Percentiles rank a stretch among this genome's conserved stretches.
Evolutionary conservation across 192 early-diverging fungal genomes (phyloP).

Genomic region (Funneliformis mosseae): DNA sequence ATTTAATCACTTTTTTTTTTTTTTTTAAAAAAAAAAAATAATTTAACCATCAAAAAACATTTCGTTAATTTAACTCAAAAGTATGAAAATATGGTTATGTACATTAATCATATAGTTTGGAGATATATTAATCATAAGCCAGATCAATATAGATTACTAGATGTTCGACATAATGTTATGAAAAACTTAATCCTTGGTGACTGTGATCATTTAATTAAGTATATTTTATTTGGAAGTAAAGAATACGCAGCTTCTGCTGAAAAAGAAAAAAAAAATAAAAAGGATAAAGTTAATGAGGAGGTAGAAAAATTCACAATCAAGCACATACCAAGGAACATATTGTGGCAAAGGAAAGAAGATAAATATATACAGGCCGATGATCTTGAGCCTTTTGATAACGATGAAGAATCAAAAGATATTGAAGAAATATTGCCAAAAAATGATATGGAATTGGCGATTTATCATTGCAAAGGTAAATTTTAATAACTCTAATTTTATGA

Average conservation of each 20-base stretch:
- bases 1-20: neutral
- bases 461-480: constrained; percentile 3
- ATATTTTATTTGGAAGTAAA: neutral
- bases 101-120: neutral
- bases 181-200: neutral
- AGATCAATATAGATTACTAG: neutral
- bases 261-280: neutral
- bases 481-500: neutral
- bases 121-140: neutral
- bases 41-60: neutral
- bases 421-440: neutral
- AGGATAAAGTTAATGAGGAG: too few relatives aligned
- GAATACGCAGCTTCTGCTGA: neutral
- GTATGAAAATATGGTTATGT: neutral
- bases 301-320: neutral
- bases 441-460: neutral
- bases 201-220: neutral
- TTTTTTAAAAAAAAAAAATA: too few relatives aligned
- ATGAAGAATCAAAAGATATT: neutral
- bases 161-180: neutral
- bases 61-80: neutral
- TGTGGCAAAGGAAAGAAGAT: neutral
- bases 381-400: neutral
- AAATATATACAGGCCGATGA: neutral
- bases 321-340: neutral